Base-by-base conservation (phyloP, 2,329 filamentous ascomycete species). In the Calonectria multiphialidica region DNA sequence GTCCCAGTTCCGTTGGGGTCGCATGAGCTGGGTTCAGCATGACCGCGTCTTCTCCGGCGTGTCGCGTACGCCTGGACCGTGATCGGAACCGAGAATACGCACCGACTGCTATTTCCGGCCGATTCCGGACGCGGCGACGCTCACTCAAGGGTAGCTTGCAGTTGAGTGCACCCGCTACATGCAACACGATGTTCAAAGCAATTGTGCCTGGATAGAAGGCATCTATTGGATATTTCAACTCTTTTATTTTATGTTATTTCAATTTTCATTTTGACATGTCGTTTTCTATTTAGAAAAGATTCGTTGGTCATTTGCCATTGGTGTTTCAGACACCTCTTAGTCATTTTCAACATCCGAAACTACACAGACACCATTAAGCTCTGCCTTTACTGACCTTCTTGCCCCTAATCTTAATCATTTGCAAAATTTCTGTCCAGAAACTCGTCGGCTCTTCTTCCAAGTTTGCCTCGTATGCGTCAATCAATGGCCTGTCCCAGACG, bases 391-490 rank as follows among this genome's bases (percentile, higher is more conserved):
- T 23, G n/a, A 47, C 21, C 12, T 47, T 25, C 12, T 47, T 25
- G 5, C 44, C n/a, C 21, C 44, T 23, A 47, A 47, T 23, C 21
- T 25, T 25, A 47, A 25, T 2, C 44, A 47, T 47, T 13, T 47
- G n/a, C 5, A 47, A 13, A 76, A 91, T 84, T 76, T 91, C 89
- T 16, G 78, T 82, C 88, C 89, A 90, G 83, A 91, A 91, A 4
- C 87, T 85, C 21, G 86, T 80, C 0, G 88, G 86, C 10, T 84
- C 83, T 7, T 85, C 81, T 9, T 83, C 81, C 75, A 92, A 88
- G 21, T 84, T 84, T 6, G 57, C 70, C n/a, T 74, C 72, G 15
- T 74, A 72, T 2, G 70, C 70, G 30, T 74, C 70, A 63, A 74
- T 72, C 13, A 25, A 18, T 1, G 72, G 72, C 44, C 66, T 67